These are phyloP conservation scores for Cryomyces minteri DNA, from an alignment of 495 filamentous ascomycete genomes.

Conservation along the genomic window DNA sequence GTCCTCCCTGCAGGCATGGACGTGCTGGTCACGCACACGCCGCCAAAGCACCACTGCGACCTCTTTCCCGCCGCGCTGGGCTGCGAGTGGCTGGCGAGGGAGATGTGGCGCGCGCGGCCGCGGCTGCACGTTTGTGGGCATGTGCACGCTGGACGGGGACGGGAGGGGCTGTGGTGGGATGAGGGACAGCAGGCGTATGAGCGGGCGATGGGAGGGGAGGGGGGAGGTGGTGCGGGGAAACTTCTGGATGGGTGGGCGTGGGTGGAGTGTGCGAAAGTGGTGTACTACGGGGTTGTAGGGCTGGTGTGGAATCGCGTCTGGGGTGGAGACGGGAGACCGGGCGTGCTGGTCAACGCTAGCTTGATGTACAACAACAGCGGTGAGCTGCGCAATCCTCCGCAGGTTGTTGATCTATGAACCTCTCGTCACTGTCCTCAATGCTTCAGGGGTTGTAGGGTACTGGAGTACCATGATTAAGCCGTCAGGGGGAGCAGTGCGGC, in stretches of 20 bases:
- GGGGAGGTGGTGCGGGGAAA: conserved; percentile 26
- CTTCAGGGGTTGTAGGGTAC: too few relatives aligned
- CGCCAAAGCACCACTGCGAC: conserved; percentile 60
- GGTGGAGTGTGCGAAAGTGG: conserved; percentile 40
- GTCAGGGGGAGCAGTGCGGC: too few relatives aligned
- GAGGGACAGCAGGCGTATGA: conserved; percentile 57
- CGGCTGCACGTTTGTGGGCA: conserved; percentile 80
- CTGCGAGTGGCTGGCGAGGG: conserved; percentile 53
- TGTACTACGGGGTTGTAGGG: conserved; percentile 41
- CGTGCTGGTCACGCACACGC: conserved; percentile 73
- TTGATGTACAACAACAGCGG: conserved; percentile 52
- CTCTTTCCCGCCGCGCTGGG: conserved; percentile 34
- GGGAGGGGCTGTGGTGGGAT: conserved; percentile 60
- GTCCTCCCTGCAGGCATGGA: conserved; percentile 60
- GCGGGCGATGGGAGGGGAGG: conserved; percentile 32
- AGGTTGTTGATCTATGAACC: too few relatives aligned
- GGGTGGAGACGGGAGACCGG: conserved; percentile 39
- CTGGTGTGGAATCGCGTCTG: conserved; percentile 56
- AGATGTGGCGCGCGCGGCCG: conserved; percentile 65
- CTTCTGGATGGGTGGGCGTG: conserved; percentile 33
- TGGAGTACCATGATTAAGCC: too few relatives aligned
- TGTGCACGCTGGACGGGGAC: conserved; percentile 48
- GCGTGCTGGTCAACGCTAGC: conserved; percentile 59
- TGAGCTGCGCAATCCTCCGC: conserved; percentile 31
- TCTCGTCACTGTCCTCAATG: too few relatives aligned